Conservation (phyloP, 345 rosid species). For the Aquilaria sinensis region DNA sequence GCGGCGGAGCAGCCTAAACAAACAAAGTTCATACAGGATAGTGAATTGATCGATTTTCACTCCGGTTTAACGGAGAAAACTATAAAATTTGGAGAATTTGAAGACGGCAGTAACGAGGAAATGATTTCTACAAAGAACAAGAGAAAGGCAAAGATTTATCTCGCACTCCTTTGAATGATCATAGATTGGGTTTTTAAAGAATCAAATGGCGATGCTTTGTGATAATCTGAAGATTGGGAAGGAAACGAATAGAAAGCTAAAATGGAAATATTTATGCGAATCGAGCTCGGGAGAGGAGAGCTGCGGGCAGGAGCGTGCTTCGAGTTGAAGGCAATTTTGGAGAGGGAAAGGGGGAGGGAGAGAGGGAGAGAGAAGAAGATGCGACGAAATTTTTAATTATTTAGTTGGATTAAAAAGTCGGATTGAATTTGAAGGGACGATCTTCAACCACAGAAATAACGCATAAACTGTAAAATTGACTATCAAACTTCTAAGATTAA, state of each 20-base stretch:
- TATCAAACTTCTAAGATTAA: too few species aligned
- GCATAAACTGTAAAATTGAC: too few species aligned
- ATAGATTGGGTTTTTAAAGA: too few species aligned
- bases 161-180: too few species aligned
- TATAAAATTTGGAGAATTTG: slow-evolving; percentile 20
- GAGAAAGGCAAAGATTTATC: neutral
- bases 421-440: too few species aligned
- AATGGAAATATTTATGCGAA: neutral
- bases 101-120: slow-evolving; percentile 6
- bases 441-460: too few species aligned
- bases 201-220: neutral
- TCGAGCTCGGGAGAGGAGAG: too few species aligned
- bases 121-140: slow-evolving; percentile 16
- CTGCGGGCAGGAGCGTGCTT: neutral
- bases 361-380: neutral
- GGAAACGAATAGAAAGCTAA: too few species aligned
- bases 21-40: slow-evolving; percentile 18
- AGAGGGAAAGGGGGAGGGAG: slow-evolving; percentile 5
- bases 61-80: too few species aligned
- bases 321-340: slow-evolving; percentile 9
- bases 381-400: too few species aligned
- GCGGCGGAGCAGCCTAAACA: slow-evolving; percentile 22
- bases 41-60: too few species aligned
- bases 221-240: slow-evolving; percentile 10
- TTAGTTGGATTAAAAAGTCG: too few species aligned